A percentile compares a stretch with the other conserved stretches of the same genome.
Evolutionary conservation across 73 alveolate species (phyloP).

Genomic region (Durusdinium trenchii): DNA sequence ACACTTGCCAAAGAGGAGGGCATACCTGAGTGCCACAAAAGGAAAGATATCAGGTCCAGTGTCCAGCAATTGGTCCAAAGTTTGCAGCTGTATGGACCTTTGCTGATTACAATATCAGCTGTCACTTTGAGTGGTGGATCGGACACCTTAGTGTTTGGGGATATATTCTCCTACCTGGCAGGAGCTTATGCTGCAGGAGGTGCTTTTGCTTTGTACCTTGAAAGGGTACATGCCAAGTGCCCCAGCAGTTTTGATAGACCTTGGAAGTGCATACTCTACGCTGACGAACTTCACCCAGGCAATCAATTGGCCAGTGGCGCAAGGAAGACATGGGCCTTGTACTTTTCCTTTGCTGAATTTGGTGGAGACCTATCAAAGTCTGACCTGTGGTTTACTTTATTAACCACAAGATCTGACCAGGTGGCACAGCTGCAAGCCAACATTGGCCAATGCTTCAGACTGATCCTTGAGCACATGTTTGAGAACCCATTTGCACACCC

Average conservation of each 20-base stretch:
- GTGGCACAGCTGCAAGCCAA: not conserved
- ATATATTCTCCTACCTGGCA: not conserved
- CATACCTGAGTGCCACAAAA: not conserved
- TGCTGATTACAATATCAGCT: not conserved
- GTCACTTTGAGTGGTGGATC: not conserved
- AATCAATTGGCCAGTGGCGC: not conserved
- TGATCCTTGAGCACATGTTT: conserved; percentile 41
- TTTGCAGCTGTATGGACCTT: conserved; percentile 15
- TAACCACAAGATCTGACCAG: not conserved
- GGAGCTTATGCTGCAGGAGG: conserved; percentile 26
- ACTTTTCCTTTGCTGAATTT: not conserved
- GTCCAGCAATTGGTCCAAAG: not conserved
- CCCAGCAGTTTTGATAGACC: not conserved
- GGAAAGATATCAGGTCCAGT: not conserved
- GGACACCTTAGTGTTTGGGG: not conserved
- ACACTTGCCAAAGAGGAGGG: not conserved
- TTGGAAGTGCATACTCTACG: conserved; percentile 4
- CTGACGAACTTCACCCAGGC: conserved; percentile 49
- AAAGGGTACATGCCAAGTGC: not conserved
- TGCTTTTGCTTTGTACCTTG: not conserved
- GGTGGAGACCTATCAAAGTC: not conserved
- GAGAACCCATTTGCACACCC: not conserved
- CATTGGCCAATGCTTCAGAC: conserved; percentile 34
- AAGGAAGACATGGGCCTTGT: conserved; percentile 1
- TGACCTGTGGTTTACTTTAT: conserved; percentile 11